Conservation (phyloP, 2,329 filamentous ascomycete species). For the Verticillium dahliae region DNA sequence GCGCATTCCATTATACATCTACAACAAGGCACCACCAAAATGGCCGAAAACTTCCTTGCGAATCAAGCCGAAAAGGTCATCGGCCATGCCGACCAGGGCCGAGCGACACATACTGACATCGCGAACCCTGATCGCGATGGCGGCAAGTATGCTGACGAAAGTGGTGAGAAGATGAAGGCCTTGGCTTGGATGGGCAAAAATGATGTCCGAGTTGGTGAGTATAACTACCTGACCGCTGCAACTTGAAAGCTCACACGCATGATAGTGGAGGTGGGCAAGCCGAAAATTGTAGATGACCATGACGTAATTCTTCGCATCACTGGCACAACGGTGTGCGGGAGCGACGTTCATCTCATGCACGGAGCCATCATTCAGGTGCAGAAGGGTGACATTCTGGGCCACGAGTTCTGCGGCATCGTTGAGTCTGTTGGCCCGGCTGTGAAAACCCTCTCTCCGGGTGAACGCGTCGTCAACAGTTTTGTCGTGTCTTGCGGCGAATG, state of each 20-base stretch:
- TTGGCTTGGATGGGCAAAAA: conserved; percentile 80
- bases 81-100: conserved; percentile 55
- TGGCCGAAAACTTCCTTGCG: conserved; percentile 61
- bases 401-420: conserved; percentile 52
- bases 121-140: conserved; percentile 66
- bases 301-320: conserved; percentile 80
- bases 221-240: too few relatives aligned
- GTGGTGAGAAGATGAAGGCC: conserved; percentile 68
- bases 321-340: conserved; percentile 51
- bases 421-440: conserved; percentile 49
- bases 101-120: conserved; percentile 27
- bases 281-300: conserved; percentile 62
- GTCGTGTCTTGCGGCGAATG: conserved; percentile 72
- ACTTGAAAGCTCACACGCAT: not conserved
- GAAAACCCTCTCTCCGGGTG: conserved; percentile 48
- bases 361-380: conserved; percentile 50
- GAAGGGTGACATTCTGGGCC: conserved; percentile 62
- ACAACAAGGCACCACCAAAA: conserved; percentile 24
- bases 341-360: conserved; percentile 51
- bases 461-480: conserved; percentile 77
- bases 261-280: conserved; percentile 62
- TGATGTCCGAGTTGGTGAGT: conserved; percentile 37
- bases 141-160: conserved; percentile 41
- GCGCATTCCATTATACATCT: too few relatives aligned
- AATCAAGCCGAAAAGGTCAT: conserved; percentile 58